These are phyloP conservation scores for Deuterostichococcus epilithicus DNA, from an alignment of 139 green algal genomes.

Conservation along the genomic window DNA sequence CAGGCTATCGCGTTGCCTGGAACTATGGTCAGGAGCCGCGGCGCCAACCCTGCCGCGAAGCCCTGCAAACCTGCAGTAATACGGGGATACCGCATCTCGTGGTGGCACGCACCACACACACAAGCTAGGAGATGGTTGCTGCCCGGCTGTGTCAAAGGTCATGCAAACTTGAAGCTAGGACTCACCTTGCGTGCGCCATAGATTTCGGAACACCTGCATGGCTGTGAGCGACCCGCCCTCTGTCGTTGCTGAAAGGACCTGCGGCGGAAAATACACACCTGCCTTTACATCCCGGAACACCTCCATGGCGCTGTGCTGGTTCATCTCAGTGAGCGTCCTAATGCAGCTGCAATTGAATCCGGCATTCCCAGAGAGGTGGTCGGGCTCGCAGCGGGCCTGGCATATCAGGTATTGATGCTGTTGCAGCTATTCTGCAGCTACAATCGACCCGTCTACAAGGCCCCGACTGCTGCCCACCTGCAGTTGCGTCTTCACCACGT, in stretches of 20 bases:
- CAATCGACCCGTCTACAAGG: background rate
- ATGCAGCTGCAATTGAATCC: background rate
- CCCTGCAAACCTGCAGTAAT: slow-evolving; percentile 22
- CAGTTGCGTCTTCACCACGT: slow-evolving; percentile 79
- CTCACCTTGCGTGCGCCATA: slow-evolving; percentile 16
- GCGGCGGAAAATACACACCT: background rate
- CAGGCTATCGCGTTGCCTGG: slow-evolving; percentile 54
- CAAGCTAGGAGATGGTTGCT: background rate
- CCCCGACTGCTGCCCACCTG: slow-evolving; percentile 48
- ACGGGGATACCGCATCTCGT: background rate
- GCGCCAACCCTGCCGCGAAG: slow-evolving; percentile 38
- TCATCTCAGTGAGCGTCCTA: background rate
- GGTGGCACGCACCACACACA: background rate
- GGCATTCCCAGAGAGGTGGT: background rate
- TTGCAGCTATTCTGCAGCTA: too few species aligned
- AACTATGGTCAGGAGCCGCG: slow-evolving; percentile 53
- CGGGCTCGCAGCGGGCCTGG: background rate
- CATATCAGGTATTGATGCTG: background rate
- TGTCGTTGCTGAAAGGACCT: background rate
- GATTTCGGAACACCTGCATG: slow-evolving; percentile 2
- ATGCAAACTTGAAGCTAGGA: too few species aligned
- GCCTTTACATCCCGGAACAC: background rate
- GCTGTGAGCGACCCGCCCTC: background rate
- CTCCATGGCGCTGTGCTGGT: background rate
- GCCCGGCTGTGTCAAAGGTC: background rate